Base-by-base conservation (phyloP, 75 land plant species). In the Ceratopteris richardii region DNA sequence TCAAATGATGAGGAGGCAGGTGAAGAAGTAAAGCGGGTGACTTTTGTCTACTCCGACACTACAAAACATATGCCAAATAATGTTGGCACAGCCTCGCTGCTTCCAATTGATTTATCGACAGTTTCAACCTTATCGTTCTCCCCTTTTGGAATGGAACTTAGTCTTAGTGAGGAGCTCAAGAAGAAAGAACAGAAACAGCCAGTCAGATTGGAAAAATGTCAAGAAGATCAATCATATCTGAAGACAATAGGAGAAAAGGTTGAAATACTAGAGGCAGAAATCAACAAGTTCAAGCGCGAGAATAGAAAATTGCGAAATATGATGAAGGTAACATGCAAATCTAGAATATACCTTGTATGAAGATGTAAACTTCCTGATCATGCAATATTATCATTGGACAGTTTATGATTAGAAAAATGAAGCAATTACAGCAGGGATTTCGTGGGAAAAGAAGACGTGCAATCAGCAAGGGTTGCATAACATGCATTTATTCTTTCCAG, bases 331-430 rank as follows among this genome's bases (percentile, higher is more conserved):
- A 33, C 37, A 33, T 33, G 37, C 9, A 9, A 33, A 33, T 33
- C n/a, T n/a, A n/a, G n/a, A n/a, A n/a, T n/a, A 40, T 40, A 40
- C 13, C 13, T 40, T 10, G 13, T 40, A 40, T 9, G 13, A 9
- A 40, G 42, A 40, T 40, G 9, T 40, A 14, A 40, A 40, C 42
- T 40, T 40, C 13, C 42, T 40, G 14, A 40, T 14, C 14, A 10
- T 40, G 42, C 9, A 40, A 14, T 40, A 40, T 40, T 46, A 17
- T 46, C 5, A 46, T 17, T n/a, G 5, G 50, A 5, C 50, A 46
- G 50, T 46, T 5, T 21, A 46, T 46, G 50, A 46, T 21, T 21
- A 46, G 50, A 21, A 46, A 46, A 46, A 46, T 46, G 50, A 46
- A 46, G 22, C 50, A 46, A 17, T 21, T 46, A 21, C 50, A n/a